Conservation (phyloP, 345 rosid species). For the Eucalyptus caleyi region DNA sequence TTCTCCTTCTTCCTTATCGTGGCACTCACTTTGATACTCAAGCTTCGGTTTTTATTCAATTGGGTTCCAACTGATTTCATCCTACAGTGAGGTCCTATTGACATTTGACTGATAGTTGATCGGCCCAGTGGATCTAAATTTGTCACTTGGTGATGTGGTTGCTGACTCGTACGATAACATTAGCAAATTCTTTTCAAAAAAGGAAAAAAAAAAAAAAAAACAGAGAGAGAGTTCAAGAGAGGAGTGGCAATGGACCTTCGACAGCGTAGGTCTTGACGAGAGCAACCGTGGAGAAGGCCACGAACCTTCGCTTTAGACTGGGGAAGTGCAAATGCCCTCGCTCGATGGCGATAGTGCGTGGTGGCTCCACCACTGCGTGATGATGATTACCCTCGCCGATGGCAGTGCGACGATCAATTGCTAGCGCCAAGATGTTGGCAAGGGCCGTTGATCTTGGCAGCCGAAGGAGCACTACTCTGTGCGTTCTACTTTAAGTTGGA, state of each 20-base stretch:
- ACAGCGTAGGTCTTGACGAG: neutral
- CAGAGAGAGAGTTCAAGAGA: neutral
- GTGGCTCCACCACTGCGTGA: neutral
- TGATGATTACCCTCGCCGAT: neutral
- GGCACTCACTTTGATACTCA: neutral
- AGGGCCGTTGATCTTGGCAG: neutral
- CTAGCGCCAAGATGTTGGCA: neutral
- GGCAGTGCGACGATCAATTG: neutral
- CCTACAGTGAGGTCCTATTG: neutral
- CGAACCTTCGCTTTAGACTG: neutral
- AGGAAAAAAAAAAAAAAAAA: fast-evolving
- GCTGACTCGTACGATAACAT: neutral
- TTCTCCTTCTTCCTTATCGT: neutral
- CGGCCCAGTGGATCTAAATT: neutral
- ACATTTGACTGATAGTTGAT: neutral
- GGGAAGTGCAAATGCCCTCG: neutral
- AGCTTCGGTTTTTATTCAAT: neutral
- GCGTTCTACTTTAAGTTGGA: neutral
- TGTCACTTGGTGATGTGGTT: neutral
- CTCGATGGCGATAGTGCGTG: neutral
- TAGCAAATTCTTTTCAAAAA: neutral
- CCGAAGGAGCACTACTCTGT: neutral
- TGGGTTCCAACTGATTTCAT: neutral
- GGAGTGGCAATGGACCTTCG: neutral
- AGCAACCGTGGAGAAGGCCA: neutral